These are phyloP conservation scores for Arabidopsis arenosa DNA, from an alignment of 345 rosid genomes.

Conservation along the genomic window DNA sequence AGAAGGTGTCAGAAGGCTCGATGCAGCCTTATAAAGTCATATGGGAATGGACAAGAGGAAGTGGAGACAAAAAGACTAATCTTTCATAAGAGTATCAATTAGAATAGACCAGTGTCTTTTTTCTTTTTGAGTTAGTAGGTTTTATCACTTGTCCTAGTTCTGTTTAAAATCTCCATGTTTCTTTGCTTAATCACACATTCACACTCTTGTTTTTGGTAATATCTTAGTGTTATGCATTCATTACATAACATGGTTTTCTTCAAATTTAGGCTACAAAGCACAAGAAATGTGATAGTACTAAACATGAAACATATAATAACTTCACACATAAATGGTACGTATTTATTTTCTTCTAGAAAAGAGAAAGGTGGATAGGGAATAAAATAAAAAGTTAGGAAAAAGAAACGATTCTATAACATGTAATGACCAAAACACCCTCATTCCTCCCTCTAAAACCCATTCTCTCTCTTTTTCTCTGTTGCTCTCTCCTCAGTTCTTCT, in stretches of 20 bases:
- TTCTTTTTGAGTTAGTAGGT: not conserved
- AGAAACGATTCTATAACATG: not conserved
- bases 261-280: not conserved
- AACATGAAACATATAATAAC: not conserved
- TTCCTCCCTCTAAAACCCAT: slow-evolving; percentile 28
- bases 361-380: slow-evolving; percentile 14
- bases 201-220: not conserved
- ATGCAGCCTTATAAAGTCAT: slow-evolving; percentile 50
- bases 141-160: not conserved
- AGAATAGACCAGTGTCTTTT: not conserved
- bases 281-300: not conserved
- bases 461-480: not conserved
- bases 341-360: not conserved
- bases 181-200: too few species aligned
- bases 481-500: not conserved
- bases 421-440: slow-evolving; percentile 35
- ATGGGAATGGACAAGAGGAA: slow-evolving; percentile 70
- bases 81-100: not conserved
- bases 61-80: slow-evolving; percentile 1
- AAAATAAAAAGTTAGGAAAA: not conserved
- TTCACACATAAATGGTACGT: not conserved
- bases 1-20: not conserved
- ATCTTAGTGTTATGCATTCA: not conserved
- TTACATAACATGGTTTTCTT: not conserved
- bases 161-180: slow-evolving; percentile 4